Conservation (phyloP, 2,329 filamentous ascomycete genomes). For the Bipolaris oryzae region DNA sequence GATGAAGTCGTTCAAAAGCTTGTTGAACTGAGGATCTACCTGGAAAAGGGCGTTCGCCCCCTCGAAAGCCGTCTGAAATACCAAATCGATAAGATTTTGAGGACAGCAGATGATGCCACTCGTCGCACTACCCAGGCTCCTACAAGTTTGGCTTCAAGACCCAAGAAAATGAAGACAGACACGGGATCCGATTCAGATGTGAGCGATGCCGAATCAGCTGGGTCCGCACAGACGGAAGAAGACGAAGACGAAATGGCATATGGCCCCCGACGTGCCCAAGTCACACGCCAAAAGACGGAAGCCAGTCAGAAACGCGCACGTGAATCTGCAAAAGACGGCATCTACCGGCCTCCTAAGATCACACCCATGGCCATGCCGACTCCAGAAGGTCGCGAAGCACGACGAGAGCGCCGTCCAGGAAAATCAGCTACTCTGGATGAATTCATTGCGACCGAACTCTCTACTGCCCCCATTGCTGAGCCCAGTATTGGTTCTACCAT, state of each 20-base stretch:
- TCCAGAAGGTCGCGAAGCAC: constrained; percentile 64
- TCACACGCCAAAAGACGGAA: constrained; percentile 40
- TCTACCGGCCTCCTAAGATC: constrained; percentile 89
- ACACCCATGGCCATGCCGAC: constrained; percentile 84
- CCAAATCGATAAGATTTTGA: constrained; percentile 92
- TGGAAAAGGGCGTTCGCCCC: constrained; percentile 90
- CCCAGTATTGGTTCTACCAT: constrained; percentile 94
- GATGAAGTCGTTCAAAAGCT: constrained; percentile 81
- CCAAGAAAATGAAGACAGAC: constrained; percentile 46
- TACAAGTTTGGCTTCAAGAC: constrained; percentile 22
- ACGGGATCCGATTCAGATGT: constrained; percentile 51
- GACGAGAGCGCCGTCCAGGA: constrained; percentile 64
- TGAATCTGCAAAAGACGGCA: constrained; percentile 61
- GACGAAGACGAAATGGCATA: constrained; percentile 66
- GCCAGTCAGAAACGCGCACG: constrained; percentile 26
- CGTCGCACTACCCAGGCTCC: constrained; percentile 37
- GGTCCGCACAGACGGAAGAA: constrained; percentile 36
- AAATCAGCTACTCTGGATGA: constrained; percentile 90
- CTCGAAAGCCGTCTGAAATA: constrained; percentile 91
- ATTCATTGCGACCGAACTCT: constrained; percentile 85
- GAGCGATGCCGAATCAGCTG: constrained; percentile 43
- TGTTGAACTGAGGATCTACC: constrained; percentile 87
- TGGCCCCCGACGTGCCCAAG: constrained; percentile 64
- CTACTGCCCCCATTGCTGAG: constrained; percentile 77
- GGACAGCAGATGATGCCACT: constrained; percentile 75